phyloP scores from a whole-genome alignment of 148 eudicot species.

The Camellia japonica region DNA sequence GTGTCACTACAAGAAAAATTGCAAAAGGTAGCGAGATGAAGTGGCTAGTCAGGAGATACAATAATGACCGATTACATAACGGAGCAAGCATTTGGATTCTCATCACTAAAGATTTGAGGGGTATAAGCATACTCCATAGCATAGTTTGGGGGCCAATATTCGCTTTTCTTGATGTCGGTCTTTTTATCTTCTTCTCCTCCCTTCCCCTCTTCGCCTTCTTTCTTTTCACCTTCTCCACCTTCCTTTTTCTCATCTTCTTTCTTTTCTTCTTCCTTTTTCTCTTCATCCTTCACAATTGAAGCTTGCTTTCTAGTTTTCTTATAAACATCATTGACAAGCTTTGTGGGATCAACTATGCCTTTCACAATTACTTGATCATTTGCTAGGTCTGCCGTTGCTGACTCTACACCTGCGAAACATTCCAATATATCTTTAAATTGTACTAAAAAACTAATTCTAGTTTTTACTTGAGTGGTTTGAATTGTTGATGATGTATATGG shows the following conservation, averaged over 20 bases:
- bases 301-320: conserved; percentile 60
- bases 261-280: conserved; percentile 30
- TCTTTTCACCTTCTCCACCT: conserved; percentile 11
- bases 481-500: neutral
- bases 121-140: conserved; percentile 39
- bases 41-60: neutral
- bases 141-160: conserved; percentile 40
- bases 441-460: neutral
- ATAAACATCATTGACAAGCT: conserved; percentile 42
- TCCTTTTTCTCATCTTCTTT: conserved; percentile 26
- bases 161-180: conserved; percentile 28
- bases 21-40: conserved; percentile 2
- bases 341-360: conserved; percentile 47
- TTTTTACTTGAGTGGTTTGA: neutral
- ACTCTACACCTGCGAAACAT: conserved; percentile 53
- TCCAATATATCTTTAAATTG: neutral
- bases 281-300: conserved; percentile 34
- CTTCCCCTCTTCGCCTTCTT: conserved; percentile 14
- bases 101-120: conserved; percentile 71
- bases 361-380: conserved; percentile 49
- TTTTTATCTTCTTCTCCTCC: conserved; percentile 23
- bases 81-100: conserved; percentile 68
- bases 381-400: conserved; percentile 56
- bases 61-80: conserved; percentile 34
- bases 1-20: neutral